phyloP scores from a whole-genome alignment of 2,329 filamentous ascomycete species.

The Talaromyces sp. region DNA sequence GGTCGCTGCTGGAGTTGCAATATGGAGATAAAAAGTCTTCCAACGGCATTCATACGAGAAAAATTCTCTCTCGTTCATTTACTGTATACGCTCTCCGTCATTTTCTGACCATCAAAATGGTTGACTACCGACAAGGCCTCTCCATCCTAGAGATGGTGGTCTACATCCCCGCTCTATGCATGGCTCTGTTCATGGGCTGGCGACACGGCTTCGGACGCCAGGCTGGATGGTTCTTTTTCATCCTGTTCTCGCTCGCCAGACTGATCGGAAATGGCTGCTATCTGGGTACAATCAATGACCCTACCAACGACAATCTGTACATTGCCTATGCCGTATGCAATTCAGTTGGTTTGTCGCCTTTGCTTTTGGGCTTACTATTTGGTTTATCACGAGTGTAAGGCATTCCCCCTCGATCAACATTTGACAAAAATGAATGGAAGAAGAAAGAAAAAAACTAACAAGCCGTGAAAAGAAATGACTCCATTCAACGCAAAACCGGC shows the following conservation, averaged over 20 bases:
- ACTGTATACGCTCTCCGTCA: neutral
- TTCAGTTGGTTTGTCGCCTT: slow-evolving; percentile 19
- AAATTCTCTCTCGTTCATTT: neutral
- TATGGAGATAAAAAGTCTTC: neutral
- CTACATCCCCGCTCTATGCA: slow-evolving; percentile 20
- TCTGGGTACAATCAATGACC: slow-evolving; percentile 22
- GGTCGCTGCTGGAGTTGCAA: neutral
- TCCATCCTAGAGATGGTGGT: slow-evolving; percentile 22
- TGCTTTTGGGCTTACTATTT: slow-evolving; percentile 17
- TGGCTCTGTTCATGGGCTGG: slow-evolving; percentile 19
- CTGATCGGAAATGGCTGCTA: slow-evolving; percentile 27
- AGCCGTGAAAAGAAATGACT: slow-evolving; percentile 19
- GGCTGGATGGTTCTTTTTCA: slow-evolving; percentile 33
- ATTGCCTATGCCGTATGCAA: slow-evolving; percentile 24
- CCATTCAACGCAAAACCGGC: slow-evolving; percentile 19
- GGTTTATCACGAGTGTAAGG: slow-evolving; percentile 19
- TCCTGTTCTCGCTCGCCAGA: slow-evolving; percentile 29
- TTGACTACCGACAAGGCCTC: slow-evolving; percentile 21
- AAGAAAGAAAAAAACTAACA: neutral
- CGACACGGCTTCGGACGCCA: slow-evolving; percentile 27
- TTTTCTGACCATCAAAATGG: slow-evolving; percentile 12
- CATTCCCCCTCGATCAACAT: neutral
- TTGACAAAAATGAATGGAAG: no score
- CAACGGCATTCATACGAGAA: neutral
- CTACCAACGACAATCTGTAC: slow-evolving; percentile 22